Percentiles rank a stretch among this genome's conserved stretches.
Conservation (phyloP, 805 yeast species). For the Jamesozyma piceae region DNA sequence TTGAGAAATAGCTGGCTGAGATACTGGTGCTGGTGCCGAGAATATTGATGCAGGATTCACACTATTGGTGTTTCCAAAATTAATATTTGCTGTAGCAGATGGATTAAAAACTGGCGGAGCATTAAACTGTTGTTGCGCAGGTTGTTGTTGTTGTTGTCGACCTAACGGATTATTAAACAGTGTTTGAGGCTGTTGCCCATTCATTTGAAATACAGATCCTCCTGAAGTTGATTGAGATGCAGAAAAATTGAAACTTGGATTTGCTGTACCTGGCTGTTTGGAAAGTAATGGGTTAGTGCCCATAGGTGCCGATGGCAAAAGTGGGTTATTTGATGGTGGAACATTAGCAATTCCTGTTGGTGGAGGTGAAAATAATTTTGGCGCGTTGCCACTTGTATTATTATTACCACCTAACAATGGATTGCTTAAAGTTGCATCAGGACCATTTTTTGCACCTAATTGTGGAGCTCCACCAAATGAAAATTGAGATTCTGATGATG, state of each 20-base stretch:
- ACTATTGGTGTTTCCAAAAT: slow-evolving; percentile 16
- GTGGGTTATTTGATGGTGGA: not conserved
- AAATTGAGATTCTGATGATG: not conserved
- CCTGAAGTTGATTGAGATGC: slow-evolving; percentile 3
- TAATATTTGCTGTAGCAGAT: slow-evolving; percentile 19
- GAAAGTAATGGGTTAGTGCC: slow-evolving; percentile 2
- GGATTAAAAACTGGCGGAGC: slow-evolving; percentile 13
- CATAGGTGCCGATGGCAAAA: not conserved
- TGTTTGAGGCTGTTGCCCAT: not conserved
- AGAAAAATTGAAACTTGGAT: not conserved
- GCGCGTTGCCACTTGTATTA: not conserved
- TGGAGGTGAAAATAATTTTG: slow-evolving; percentile 1
- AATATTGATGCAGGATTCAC: slow-evolving; percentile 20
- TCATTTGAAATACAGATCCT: slow-evolving; percentile 8
- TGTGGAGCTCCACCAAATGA: not conserved
- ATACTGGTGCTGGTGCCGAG: slow-evolving; percentile 8
- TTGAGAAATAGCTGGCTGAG: no score
- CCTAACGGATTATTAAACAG: not conserved
- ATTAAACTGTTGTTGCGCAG: not conserved
- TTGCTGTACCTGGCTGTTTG: not conserved
- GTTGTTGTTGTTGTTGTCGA: slow-evolving; percentile 1
- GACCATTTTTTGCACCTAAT: not conserved
- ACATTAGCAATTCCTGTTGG: not conserved
- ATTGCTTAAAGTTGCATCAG: not conserved
- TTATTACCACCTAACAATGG: slow-evolving; percentile 4